These are phyloP conservation scores for Nakazawaea laoshanensis DNA, from an alignment of 805 yeast genomes.

Conservation along the genomic window DNA sequence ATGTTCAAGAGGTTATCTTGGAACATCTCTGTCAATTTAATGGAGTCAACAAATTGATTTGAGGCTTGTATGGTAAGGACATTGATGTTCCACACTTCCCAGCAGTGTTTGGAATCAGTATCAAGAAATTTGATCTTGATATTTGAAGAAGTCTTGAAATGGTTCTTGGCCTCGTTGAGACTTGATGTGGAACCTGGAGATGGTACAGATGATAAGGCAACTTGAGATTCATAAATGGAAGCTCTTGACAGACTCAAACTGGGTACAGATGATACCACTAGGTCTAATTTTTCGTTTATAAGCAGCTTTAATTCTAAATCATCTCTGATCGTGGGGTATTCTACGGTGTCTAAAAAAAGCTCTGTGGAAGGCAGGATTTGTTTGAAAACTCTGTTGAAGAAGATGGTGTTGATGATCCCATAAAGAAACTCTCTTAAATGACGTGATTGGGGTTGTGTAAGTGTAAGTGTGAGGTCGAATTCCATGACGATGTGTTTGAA, in stretches of 20 bases:
- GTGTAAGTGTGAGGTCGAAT: slow-evolving; percentile 8
- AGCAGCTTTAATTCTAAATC: slow-evolving; percentile 2
- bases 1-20: slow-evolving; percentile 33
- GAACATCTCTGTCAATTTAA: slow-evolving; percentile 27
- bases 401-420: slow-evolving; percentile 10
- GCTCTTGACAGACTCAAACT: slow-evolving; percentile 3
- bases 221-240: neutral
- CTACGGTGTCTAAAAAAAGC: slow-evolving; percentile 7
- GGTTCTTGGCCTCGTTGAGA: too few species aligned
- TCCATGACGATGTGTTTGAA: slow-evolving; percentile 2
- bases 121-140: slow-evolving; percentile 19
- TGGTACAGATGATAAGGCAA: neutral
- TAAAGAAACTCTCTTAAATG: slow-evolving; percentile 7
- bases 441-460: slow-evolving; percentile 4
- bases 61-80: slow-evolving; percentile 33
- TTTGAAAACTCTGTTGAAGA: slow-evolving; percentile 9
- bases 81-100: slow-evolving; percentile 68
- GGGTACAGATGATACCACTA: slow-evolving; percentile 5
- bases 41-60: slow-evolving; percentile 10
- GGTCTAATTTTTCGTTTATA: slow-evolving; percentile 7
- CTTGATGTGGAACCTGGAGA: too few species aligned
- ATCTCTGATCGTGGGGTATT: slow-evolving; percentile 7
- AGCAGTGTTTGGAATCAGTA: slow-evolving; percentile 28
- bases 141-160: slow-evolving; percentile 6
- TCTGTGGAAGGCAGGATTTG: slow-evolving; percentile 8